These are phyloP conservation scores for Candida rishiriensis DNA, from an alignment of 805 yeast species.

Conservation along the genomic window DNA sequence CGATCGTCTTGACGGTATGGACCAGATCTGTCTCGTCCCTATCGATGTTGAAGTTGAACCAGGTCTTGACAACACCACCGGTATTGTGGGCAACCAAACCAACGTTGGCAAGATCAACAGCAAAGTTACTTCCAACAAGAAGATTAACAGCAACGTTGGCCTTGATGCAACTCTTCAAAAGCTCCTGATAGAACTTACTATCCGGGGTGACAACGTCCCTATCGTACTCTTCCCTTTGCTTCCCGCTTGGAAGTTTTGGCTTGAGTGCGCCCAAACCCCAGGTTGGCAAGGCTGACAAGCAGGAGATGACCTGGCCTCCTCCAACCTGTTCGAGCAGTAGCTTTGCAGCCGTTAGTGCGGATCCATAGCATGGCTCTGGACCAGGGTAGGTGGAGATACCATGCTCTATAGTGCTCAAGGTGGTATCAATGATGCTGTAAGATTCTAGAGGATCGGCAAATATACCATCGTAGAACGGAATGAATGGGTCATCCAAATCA, in stretches of 20 bases:
- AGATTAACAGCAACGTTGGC: conserved; percentile 72
- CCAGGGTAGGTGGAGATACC: conserved; percentile 33
- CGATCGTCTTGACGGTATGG: conserved; percentile 52
- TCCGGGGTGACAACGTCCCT: conserved; percentile 53
- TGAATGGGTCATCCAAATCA: conserved; percentile 72
- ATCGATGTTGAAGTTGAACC: conserved; percentile 61
- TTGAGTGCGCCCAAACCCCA: conserved; percentile 73
- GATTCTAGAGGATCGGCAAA: conserved; percentile 77
- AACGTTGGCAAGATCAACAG: conserved; percentile 69
- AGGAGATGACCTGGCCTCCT: conserved; percentile 78
- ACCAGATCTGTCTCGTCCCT: conserved; percentile 64
- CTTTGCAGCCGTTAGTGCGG: conserved; percentile 68
- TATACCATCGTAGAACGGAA: conserved; percentile 75
- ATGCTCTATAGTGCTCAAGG: conserved; percentile 58
- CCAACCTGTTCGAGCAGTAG: conserved; percentile 59
- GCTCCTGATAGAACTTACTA: conserved; percentile 53
- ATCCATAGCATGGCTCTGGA: conserved; percentile 71
- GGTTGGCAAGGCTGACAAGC: conserved; percentile 67
- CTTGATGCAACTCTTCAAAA: conserved; percentile 53
- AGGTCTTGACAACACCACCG: conserved; percentile 66
- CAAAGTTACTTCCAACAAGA: conserved; percentile 58
- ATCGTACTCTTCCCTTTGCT: conserved; percentile 36
- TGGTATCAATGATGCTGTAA: conserved; percentile 56
- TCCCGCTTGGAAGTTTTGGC: conserved; percentile 34
- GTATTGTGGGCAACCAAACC: conserved; percentile 59